Conservation (phyloP, 2,329 filamentous ascomycete genomes). For the Colletotrichum brevisporum region DNA sequence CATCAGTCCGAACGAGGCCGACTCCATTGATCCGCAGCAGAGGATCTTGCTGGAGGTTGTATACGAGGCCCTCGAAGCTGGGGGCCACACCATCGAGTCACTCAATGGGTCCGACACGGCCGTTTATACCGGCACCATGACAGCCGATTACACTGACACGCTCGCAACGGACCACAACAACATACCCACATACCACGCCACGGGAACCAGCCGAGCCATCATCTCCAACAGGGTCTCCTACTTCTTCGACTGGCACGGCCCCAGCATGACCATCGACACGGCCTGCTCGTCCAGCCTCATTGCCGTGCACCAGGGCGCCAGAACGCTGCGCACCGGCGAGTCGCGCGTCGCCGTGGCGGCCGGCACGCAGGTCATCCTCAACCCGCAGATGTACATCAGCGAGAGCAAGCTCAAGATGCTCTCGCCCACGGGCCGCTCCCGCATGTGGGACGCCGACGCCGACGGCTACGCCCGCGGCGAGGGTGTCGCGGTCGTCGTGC, state of each 20-base stretch:
- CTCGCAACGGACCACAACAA: slow-evolving; percentile 44
- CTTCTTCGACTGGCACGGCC: slow-evolving; percentile 56
- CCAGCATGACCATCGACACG: slow-evolving; percentile 59
- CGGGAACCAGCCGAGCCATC: slow-evolving; percentile 50
- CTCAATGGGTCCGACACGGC: slow-evolving; percentile 47
- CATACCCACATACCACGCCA: slow-evolving; percentile 46
- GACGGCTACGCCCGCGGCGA: slow-evolving; percentile 69
- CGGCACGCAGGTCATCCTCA: slow-evolving; percentile 45
- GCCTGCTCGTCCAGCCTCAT: slow-evolving; percentile 61
- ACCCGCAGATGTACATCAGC: slow-evolving; percentile 32
- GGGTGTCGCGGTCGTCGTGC: slow-evolving; percentile 60
- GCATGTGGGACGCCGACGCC: slow-evolving; percentile 59
- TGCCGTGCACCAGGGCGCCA: slow-evolving; percentile 56
- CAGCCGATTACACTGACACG: slow-evolving; percentile 45
- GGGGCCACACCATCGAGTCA: slow-evolving; percentile 47
- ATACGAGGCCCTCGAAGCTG: slow-evolving; percentile 53
- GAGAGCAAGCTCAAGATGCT: slow-evolving; percentile 39
- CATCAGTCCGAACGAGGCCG: slow-evolving; percentile 46
- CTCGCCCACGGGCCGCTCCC: slow-evolving; percentile 45
- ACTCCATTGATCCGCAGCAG: slow-evolving; percentile 52
- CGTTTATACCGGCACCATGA: slow-evolving; percentile 51
- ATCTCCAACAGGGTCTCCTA: slow-evolving; percentile 57
- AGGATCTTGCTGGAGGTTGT: slow-evolving; percentile 49
- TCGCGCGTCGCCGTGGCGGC: slow-evolving; percentile 46
- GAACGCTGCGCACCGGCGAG: slow-evolving; percentile 52